Base-by-base conservation (phyloP, 108 stramenopile species). In the Discostella stelligeroides region DNA sequence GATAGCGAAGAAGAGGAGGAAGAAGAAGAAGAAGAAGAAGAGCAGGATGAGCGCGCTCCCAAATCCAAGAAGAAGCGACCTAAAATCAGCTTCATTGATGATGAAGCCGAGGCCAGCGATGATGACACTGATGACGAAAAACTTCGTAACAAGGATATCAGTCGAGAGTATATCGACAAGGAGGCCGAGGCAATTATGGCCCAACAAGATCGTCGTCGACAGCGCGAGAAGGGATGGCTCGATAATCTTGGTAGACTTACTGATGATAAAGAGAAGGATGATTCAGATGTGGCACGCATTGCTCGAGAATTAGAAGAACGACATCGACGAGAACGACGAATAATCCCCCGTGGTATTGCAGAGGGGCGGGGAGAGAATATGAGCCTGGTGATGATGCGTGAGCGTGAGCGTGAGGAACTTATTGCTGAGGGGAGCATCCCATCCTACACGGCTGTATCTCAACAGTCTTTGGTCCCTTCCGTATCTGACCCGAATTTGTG, bases 401-500 rank as follows among this genome's bases (percentile, higher is more conserved):
- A 70, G 60, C 54, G 25, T 1, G 66, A 70, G 10, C 60, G 81
- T 9, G 81, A 82, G 24, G 84, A 80, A 9, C 75, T 66, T 12
- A 76, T 86, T 5, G 73, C 66, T 5, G 72, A 80, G 23, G 84
- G 78, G 59, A 70, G 27, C 34, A 34, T 34, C 17, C 67, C 67
- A 20, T 60, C 76, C 15, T 83, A 79, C 20, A 76, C 86, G 1
- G 92, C 86, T 21, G 94, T 97, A n/a, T 81, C 90, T 6, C 95
- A 97, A 68, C 95, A 97, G 56, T 86, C 91, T 7, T 65, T 97
- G 56, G 81, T 98, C 13, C 98, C 98, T 0, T 91, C 90, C 25
- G 94, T 95, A 12, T 86, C 86, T 15, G 98, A 99, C 84, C 97
- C 96, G 21, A 95, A 79, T 63, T 79, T 97, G 61, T 99, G 93